Percentiles rank a stretch among this genome's conserved stretches.
Conservation (phyloP, 495 filamentous ascomycete genomes). For the Mycothermus thermophilus region DNA sequence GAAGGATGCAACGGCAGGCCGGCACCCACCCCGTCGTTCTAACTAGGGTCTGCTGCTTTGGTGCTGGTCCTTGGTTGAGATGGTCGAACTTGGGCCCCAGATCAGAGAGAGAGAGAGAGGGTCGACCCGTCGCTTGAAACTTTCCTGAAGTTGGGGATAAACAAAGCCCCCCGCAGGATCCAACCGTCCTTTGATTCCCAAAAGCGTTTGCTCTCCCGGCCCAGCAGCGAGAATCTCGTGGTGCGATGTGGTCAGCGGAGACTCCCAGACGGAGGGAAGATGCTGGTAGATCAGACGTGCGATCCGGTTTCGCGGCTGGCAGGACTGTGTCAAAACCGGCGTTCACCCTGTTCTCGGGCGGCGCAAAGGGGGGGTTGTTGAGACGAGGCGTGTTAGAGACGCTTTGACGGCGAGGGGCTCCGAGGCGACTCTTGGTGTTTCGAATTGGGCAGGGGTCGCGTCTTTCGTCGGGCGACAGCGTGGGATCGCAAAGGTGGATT, state of each 20-base stretch:
- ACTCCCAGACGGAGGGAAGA: conserved; percentile 4
- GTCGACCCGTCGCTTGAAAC: background rate
- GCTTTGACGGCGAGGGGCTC: conserved; percentile 20
- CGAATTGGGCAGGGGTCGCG: conserved; percentile 22
- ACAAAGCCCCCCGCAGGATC: background rate
- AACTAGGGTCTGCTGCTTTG: background rate
- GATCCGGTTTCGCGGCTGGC: conserved; percentile 25
- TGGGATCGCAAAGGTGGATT: background rate
- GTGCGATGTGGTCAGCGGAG: background rate
- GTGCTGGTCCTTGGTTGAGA: too few relatives aligned
- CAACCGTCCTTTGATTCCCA: background rate
- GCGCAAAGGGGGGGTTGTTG: conserved; percentile 23
- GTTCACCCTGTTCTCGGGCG: conserved; percentile 19
- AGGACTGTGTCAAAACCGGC: conserved; percentile 26
- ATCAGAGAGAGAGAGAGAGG: too few relatives aligned
- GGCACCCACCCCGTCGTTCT: background rate
- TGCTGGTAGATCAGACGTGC: conserved; percentile 21
- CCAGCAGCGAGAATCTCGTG: background rate
- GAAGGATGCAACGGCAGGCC: conserved; percentile 5
- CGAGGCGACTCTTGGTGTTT: conserved; percentile 25
- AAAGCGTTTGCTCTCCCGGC: background rate
- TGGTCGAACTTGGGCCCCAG: too few relatives aligned
- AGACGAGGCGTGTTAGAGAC: conserved; percentile 33
- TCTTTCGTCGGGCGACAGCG: background rate
- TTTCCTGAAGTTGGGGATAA: background rate